Percentiles rank a stretch among this genome's conserved stretches.
phyloP scores from a whole-genome alignment of 768 basidiomycete genomes.

The Collybia mongolica region DNA sequence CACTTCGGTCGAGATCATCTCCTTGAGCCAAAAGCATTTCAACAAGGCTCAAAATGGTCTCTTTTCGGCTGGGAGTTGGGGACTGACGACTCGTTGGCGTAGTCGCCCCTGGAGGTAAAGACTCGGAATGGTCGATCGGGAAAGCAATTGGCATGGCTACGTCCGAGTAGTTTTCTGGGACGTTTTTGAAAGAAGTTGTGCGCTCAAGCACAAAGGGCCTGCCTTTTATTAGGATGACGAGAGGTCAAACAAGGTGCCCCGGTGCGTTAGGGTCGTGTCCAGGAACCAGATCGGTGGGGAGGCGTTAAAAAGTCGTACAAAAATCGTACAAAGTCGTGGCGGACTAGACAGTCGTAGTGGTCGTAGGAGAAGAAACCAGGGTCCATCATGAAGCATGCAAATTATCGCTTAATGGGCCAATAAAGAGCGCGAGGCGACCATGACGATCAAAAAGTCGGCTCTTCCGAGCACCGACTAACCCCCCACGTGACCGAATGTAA shows the following conservation, averaged over 20 bases:
- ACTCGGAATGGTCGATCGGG: slow-evolving; percentile 15
- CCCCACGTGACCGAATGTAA: slow-evolving; percentile 3
- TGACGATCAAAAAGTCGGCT: background rate
- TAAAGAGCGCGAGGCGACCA: background rate
- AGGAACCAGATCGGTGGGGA: slow-evolving; percentile 11
- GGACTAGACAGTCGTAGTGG: background rate
- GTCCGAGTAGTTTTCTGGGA: background rate
- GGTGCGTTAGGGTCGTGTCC: slow-evolving; percentile 17
- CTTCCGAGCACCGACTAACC: no score
- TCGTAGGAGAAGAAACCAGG: slow-evolving; percentile 5
- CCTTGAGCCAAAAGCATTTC: slow-evolving; percentile 45
- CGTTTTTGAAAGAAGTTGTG: background rate
- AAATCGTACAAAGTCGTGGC: slow-evolving; percentile 7
- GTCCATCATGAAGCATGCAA: background rate
- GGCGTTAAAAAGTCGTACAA: slow-evolving; percentile 1
- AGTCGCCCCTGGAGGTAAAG: slow-evolving; percentile 17
- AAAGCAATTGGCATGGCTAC: slow-evolving; percentile 17
- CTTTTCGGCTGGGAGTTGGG: slow-evolving; percentile 30
- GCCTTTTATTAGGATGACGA: slow-evolving; percentile 4
- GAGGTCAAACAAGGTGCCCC: background rate
- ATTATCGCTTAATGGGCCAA: slow-evolving; percentile 7
- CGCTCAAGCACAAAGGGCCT: background rate
- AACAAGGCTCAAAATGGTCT: slow-evolving; percentile 49
- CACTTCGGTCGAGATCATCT: slow-evolving; percentile 29
- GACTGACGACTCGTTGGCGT: slow-evolving; percentile 26